Conservation (phyloP, 495 filamentous ascomycete species). For the Daldinia concentrica region DNA sequence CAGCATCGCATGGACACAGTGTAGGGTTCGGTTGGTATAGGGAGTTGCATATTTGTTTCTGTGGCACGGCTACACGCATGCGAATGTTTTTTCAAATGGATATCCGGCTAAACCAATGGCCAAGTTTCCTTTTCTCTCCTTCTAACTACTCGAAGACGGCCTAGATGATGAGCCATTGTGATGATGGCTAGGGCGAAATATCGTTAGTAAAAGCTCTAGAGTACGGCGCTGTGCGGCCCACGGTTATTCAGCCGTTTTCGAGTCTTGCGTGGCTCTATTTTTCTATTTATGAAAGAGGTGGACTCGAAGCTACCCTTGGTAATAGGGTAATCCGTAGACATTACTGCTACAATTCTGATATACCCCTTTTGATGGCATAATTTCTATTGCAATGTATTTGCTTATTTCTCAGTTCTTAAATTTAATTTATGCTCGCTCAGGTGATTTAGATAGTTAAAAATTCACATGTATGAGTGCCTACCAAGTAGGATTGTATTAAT, state of each 20-base stretch:
- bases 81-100: conserved; percentile 25
- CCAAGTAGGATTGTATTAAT: neutral
- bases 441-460: neutral
- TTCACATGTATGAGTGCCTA: neutral
- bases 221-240: neutral
- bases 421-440: neutral
- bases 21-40: conserved; percentile 2
- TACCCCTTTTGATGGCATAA: conserved; percentile 10
- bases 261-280: neutral
- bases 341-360: conserved; percentile 19
- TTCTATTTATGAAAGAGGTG: neutral
- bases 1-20: neutral
- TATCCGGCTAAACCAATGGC: conserved; percentile 24
- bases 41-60: conserved; percentile 20
- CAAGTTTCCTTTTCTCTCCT: conserved; percentile 22
- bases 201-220: neutral
- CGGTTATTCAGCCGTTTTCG: neutral
- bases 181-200: conserved; percentile 9
- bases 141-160: neutral
- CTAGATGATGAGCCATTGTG: conserved; percentile 8
- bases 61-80: conserved; percentile 2
- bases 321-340: conserved; percentile 2
- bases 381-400: neutral
- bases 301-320: neutral
- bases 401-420: neutral